phyloP scores from a whole-genome alignment of 768 basidiomycete species.

The Russula dissimulans region DNA sequence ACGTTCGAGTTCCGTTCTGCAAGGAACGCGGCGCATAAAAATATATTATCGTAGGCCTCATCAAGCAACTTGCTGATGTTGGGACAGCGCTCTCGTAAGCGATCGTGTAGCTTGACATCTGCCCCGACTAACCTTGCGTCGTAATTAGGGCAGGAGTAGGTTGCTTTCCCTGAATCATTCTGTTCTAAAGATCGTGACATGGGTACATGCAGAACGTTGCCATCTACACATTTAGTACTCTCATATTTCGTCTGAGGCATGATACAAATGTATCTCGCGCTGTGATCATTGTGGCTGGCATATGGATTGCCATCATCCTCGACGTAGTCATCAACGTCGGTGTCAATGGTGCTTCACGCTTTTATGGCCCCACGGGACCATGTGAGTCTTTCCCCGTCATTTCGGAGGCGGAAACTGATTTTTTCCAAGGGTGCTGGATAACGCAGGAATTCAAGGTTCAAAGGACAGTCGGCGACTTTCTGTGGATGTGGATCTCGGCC shows the following conservation, averaged over 20 bases:
- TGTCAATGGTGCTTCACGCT: conserved; percentile 25
- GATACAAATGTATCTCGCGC: conserved; percentile 27
- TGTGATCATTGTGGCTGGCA: conserved; percentile 25
- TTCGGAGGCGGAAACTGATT: background rate
- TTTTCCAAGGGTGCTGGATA: conserved; percentile 46
- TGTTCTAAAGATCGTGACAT: background rate
- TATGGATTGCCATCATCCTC: conserved; percentile 35
- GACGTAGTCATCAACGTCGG: conserved; percentile 33
- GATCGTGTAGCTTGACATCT: background rate
- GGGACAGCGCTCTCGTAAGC: conserved; percentile 19
- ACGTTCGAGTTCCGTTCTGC: background rate
- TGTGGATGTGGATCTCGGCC: conserved; percentile 45
- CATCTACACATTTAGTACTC: conserved; percentile 31
- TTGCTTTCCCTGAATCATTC: background rate
- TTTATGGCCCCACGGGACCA: conserved; percentile 36
- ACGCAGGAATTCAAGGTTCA: conserved; percentile 27
- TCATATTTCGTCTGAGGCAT: conserved; percentile 29
- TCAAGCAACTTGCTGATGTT: conserved; percentile 17
- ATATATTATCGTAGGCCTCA: conserved; percentile 3
- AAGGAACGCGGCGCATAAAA: background rate
- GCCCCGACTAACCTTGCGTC: background rate
- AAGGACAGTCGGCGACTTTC: conserved; percentile 39
- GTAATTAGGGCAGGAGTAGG: conserved; percentile 9
- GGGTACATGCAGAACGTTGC: conserved; percentile 27
- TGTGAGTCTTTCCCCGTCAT: conserved; percentile 25